Conservation (phyloP, 441 rosid genomes). For the Populus tomentosa region DNA sequence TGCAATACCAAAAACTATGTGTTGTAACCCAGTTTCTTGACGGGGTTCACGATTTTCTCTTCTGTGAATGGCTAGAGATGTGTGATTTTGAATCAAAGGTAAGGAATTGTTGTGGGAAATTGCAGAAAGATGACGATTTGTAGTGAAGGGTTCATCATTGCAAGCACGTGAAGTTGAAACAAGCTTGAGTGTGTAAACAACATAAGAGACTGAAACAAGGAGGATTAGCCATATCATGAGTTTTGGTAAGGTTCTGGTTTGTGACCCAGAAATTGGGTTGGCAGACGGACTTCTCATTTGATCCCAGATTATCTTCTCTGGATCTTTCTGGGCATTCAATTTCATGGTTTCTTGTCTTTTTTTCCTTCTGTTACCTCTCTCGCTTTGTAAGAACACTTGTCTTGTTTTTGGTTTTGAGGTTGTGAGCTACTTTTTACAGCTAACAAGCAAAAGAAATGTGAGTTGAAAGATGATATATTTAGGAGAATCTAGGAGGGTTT, state of each 20-base stretch:
- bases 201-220: slow-evolving; percentile 65
- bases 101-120: slow-evolving; percentile 14
- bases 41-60: slow-evolving; percentile 14
- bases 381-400: neutral
- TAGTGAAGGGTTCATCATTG: slow-evolving; percentile 39
- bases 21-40: slow-evolving; percentile 34
- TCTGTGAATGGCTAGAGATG: slow-evolving; percentile 3
- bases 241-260: slow-evolving; percentile 50
- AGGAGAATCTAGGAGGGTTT: neutral
- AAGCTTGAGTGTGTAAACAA: slow-evolving; percentile 72
- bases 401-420: neutral
- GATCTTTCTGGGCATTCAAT: slow-evolving; percentile 48
- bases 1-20: slow-evolving; percentile 87
- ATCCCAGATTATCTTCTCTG: slow-evolving; percentile 60
- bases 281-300: slow-evolving; percentile 53
- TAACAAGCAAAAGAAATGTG: neutral
- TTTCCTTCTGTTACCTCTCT: neutral
- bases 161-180: slow-evolving; percentile 55
- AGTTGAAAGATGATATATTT: neutral
- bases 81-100: slow-evolving; percentile 9
- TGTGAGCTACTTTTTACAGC: neutral
- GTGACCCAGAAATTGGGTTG: slow-evolving; percentile 35
- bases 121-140: slow-evolving; percentile 26
- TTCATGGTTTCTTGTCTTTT: slow-evolving; percentile 32
- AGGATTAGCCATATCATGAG: slow-evolving; percentile 70